phyloP scores from a whole-genome alignment of 2,329 filamentous ascomycete genomes.

The Lanzia echinophila region DNA sequence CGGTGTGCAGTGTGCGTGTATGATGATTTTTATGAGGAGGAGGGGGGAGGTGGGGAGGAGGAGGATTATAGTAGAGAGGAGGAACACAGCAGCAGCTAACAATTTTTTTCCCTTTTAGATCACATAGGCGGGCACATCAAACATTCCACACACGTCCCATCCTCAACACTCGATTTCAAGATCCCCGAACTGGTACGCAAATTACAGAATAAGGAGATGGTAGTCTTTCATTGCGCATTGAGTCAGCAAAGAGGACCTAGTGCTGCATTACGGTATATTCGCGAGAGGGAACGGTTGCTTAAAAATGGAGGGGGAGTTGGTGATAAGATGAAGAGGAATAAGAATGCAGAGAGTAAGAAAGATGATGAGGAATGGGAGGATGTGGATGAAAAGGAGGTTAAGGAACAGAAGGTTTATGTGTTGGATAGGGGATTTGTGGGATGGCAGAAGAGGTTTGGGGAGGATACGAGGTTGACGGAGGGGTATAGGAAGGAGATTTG shows the following conservation, averaged over 20 bases:
- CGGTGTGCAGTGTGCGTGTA: no score
- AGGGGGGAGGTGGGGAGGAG: no score
- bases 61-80: no score
- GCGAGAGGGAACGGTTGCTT: constrained; percentile 54
- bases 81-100: no score
- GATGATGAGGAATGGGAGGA: constrained; percentile 13
- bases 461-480: constrained; percentile 75
- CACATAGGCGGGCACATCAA: constrained; percentile 86
- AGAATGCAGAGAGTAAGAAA: constrained; percentile 19
- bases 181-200: constrained; percentile 78
- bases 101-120: constrained; percentile 46
- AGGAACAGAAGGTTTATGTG: constrained; percentile 67
- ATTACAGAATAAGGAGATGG: constrained; percentile 68
- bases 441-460: constrained; percentile 82
- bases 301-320: constrained; percentile 19
- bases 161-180: constrained; percentile 62
- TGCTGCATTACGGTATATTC: constrained; percentile 73
- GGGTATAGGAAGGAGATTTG: constrained; percentile 80
- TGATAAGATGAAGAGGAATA: constrained; percentile 17
- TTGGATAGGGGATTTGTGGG: constrained; percentile 77
- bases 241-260: constrained; percentile 85
- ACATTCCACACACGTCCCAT: constrained; percentile 69
- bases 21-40: no score
- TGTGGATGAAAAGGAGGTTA: constrained; percentile 21
- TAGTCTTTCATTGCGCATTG: constrained; percentile 91